phyloP scores from a whole-genome alignment of 2,329 filamentous ascomycete species.

The Alternaria conjuncta region DNA sequence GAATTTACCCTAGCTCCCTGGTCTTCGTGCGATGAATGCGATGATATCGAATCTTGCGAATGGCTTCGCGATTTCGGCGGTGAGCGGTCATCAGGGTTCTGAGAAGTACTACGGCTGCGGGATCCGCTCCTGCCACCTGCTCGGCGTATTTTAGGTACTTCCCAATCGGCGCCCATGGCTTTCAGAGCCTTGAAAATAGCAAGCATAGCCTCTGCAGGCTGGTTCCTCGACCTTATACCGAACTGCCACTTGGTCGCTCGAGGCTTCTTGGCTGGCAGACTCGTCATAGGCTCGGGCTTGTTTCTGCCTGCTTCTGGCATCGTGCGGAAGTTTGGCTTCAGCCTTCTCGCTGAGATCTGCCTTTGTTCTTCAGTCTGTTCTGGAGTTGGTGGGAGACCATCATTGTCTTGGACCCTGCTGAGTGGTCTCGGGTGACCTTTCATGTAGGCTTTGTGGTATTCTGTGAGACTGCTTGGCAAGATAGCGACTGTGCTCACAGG shows the following conservation, averaged over 20 bases:
- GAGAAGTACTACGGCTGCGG: slow-evolving; percentile 41
- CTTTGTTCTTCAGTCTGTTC: slow-evolving; percentile 66
- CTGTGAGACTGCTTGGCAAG: slow-evolving; percentile 86
- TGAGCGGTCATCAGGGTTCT: slow-evolving; percentile 33
- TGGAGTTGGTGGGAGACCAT: slow-evolving; percentile 47
- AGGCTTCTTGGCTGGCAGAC: slow-evolving; percentile 69
- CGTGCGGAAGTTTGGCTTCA: slow-evolving; percentile 84
- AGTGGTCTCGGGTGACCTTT: slow-evolving; percentile 62
- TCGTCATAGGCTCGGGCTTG: slow-evolving; percentile 62
- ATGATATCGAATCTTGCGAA: slow-evolving; percentile 41
- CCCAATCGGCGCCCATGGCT: slow-evolving; percentile 89
- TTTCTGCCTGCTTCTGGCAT: slow-evolving; percentile 63
- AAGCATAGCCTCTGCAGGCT: slow-evolving; percentile 89
- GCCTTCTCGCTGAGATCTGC: slow-evolving; percentile 77
- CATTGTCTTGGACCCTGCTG: slow-evolving; percentile 23
- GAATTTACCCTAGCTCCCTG: slow-evolving; percentile 18
- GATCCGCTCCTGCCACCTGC: slow-evolving; percentile 50
- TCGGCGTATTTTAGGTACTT: slow-evolving; percentile 58
- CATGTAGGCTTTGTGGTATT: slow-evolving; percentile 91
- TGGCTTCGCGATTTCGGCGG: slow-evolving; percentile 43
- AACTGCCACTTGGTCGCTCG: slow-evolving; percentile 97
- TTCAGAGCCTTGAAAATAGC: slow-evolving; percentile 93
- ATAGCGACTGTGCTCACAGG: slow-evolving; percentile 83
- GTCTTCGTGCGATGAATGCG: slow-evolving; percentile 37
- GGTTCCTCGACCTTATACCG: slow-evolving; percentile 91